Evolutionary conservation across 176 grass and related monocot species (phyloP).

Genomic region (Oryza glaberrima): DNA sequence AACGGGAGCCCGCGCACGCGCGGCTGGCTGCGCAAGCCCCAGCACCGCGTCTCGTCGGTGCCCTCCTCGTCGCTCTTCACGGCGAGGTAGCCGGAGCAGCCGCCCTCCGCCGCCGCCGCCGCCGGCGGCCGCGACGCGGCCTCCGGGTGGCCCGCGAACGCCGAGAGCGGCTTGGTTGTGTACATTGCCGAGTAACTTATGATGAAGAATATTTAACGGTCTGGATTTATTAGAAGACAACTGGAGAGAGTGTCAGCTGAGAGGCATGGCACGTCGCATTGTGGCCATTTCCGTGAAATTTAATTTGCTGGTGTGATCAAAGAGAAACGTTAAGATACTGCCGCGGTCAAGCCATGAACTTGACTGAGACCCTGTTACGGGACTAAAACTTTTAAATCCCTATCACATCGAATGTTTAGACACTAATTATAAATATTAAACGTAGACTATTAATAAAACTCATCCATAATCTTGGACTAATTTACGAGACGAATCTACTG

Average conservation of each 20-base stretch:
- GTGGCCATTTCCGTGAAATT: not conserved
- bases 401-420: too few species aligned
- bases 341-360: not conserved
- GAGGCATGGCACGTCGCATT: not conserved
- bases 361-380: too few species aligned
- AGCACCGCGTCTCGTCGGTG: conserved; percentile 38
- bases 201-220: not conserved
- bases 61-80: conserved; percentile 37
- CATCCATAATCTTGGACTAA: too few species aligned
- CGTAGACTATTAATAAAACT: too few species aligned
- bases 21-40: not conserved
- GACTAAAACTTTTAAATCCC: too few species aligned
- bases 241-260: not conserved
- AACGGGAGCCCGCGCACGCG: conserved; percentile 44
- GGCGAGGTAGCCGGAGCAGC: conserved; percentile 42
- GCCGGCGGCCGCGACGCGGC: conserved; percentile 22
- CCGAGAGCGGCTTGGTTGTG: conserved; percentile 38
- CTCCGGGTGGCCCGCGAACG: conserved; percentile 31
- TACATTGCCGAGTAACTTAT: conserved; percentile 28
- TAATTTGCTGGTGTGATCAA: not conserved
- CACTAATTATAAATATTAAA: too few species aligned
- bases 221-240: not conserved
- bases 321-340: not conserved
- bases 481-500: too few species aligned
- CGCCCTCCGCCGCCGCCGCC: conserved; percentile 2